A percentile compares a stretch with the other conserved stretches of the same genome.
Conservation (phyloP, 257 asterid species). For the Cinchona pubescens region DNA sequence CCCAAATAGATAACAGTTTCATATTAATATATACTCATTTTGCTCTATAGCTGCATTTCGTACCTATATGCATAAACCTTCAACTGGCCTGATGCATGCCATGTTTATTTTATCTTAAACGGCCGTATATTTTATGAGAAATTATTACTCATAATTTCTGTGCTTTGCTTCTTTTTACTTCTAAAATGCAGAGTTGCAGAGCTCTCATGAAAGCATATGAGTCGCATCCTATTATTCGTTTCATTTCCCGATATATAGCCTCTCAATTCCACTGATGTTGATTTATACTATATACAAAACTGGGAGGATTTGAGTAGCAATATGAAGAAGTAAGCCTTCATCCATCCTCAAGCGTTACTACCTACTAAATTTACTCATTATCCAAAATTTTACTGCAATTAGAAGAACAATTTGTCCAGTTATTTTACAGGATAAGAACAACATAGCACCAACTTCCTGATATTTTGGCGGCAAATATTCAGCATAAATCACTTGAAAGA, state of each 20-base stretch:
- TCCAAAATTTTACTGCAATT: background rate
- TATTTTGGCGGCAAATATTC: background rate
- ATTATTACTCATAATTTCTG: slow-evolving; percentile 10
- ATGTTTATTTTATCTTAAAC: background rate
- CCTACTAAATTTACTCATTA: background rate
- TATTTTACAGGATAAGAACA: background rate
- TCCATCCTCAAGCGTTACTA: background rate
- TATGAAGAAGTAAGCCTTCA: slow-evolving; percentile 12
- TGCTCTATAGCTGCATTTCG: background rate
- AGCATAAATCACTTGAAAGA: background rate
- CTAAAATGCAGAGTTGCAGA: slow-evolving; percentile 59
- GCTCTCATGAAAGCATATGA: slow-evolving; percentile 76
- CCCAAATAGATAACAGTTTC: background rate
- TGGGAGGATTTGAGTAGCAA: slow-evolving; percentile 25
- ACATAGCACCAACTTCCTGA: background rate
- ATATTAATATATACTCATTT: background rate
- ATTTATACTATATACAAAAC: slow-evolving; percentile 68
- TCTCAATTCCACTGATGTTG: slow-evolving; percentile 61
- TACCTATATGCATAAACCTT: background rate
- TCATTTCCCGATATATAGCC: slow-evolving; percentile 73
- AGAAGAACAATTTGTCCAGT: background rate
- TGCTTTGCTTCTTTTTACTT: slow-evolving; percentile 7
- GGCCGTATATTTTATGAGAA: background rate
- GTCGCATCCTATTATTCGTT: slow-evolving; percentile 75
- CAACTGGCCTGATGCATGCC: background rate